Evolutionary conservation across 2,329 filamentous ascomycete genomes (phyloP).

Genomic region (Cytospora chrysosperma): DNA sequence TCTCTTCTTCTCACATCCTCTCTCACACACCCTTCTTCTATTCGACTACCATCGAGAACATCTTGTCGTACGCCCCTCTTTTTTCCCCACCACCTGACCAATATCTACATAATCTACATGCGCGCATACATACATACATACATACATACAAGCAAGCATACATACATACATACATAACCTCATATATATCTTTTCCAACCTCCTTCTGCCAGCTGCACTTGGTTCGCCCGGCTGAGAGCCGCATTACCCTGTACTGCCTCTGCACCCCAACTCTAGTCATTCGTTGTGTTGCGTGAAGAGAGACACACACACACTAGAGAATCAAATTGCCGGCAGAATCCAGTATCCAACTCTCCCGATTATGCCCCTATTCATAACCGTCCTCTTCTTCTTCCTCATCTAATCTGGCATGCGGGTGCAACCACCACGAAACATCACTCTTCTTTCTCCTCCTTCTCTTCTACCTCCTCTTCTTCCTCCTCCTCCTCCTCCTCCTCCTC

Average conservation of each 20-base stretch:
- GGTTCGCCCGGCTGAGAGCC: background rate
- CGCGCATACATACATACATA: background rate
- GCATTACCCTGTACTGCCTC: background rate
- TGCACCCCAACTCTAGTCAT: background rate
- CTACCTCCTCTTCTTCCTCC: background rate
- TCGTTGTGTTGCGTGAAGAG: too few species aligned
- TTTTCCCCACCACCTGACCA: background rate
- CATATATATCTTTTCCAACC: background rate
- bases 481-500: background rate
- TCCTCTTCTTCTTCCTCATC: conserved; percentile 17
- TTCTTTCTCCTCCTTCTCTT: background rate
- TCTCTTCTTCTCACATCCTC: background rate
- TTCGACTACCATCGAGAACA: too few species aligned
- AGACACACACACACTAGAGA: background rate
- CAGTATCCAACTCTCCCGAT: too few species aligned
- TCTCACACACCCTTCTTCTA: too few species aligned
- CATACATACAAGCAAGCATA: background rate
- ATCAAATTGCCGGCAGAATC: conserved; percentile 20
- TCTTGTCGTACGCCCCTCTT: background rate
- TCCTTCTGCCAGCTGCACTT: conserved; percentile 1
- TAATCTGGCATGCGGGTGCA: conserved; percentile 20
- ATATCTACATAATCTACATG: background rate
- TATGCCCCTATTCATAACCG: conserved; percentile 17
- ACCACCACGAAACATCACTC: conserved; percentile 13
- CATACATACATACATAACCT: background rate